Conservation (phyloP, 345 rosid species). For the Arabis hirsuta region DNA sequence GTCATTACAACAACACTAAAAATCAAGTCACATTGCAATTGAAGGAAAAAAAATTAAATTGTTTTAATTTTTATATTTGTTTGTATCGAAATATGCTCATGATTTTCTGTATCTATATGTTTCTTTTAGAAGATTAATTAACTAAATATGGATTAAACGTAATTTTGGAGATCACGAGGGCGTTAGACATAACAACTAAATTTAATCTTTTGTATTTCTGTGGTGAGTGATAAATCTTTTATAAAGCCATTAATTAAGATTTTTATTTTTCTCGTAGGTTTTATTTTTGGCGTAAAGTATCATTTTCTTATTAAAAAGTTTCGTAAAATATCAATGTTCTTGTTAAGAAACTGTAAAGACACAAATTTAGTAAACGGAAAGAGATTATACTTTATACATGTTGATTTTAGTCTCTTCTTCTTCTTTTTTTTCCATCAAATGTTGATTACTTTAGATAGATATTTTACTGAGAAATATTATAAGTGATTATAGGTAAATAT, state of each 20-base stretch:
- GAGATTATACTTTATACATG: slow-evolving; percentile 3
- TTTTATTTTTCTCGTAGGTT: slow-evolving; percentile 21
- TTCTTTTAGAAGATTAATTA: slow-evolving; percentile 24
- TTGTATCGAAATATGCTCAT: slow-evolving; percentile 12
- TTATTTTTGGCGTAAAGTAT: slow-evolving; percentile 5
- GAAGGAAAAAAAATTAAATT: not conserved
- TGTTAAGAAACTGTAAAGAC: slow-evolving; percentile 21
- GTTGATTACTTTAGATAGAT: not conserved
- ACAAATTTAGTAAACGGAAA: slow-evolving; percentile 2
- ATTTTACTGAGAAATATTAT: slow-evolving; percentile 18
- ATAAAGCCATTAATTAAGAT: not conserved
- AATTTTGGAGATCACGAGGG: slow-evolving; percentile 33
- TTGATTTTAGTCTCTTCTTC: not conserved
- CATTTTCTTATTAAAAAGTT: not conserved
- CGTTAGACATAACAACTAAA: slow-evolving; percentile 18
- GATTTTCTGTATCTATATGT: not conserved
- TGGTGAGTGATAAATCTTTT: slow-evolving; percentile 18
- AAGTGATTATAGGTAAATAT: not conserved
- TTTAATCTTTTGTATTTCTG: slow-evolving; percentile 6
- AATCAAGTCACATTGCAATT: slow-evolving; percentile 20
- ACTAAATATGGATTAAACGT: slow-evolving; percentile 17
- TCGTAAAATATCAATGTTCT: slow-evolving; percentile 17
- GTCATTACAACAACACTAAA: slow-evolving; percentile 19
- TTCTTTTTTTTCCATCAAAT: not conserved
- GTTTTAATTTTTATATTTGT: not conserved